Evolutionary conservation across 768 basidiomycete genomes (phyloP), one percentile per base, ranked within the genome.

Genomic region (Rubroboletus pulcherrimus): DNA sequence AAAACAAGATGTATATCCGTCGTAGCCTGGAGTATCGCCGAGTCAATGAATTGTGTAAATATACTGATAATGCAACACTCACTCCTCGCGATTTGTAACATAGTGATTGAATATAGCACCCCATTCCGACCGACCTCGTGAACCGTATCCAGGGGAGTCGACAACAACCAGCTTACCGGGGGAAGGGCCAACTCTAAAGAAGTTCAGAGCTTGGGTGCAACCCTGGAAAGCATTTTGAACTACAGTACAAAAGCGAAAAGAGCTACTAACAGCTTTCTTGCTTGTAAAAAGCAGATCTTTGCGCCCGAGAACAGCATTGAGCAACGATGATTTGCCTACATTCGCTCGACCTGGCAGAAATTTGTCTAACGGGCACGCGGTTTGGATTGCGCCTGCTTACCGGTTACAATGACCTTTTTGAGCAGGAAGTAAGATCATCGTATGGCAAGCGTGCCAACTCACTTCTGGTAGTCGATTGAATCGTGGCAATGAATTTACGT

Each of bases 61-160:
- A 53, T 26, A 48, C 53, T 45, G 17, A 33, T 9, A 4, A 24
- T 19, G 41, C 37, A 38, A 14, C 29, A 74, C 85, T 56, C 61
- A 91, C 89, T 84, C 75, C 63, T 80, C 70, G 17, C 89, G 82
- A 38, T 73, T 80, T 51, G 76, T 65, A 14, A 89, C 57, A 63
- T 91, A 92, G 40, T 79, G 70, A 51, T 87, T 76, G 66, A 91
- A 90, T 4, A 89, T 60, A 29, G 73, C 66, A 1, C 91, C 89
- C 89, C 89, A 92, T 70, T 89, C 87, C 34, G 78, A 77, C 41
- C 87, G 78, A 12, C 91, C 89, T 51, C 87, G 77, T 9, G 77
- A 72, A 46, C 91, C 91, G 66, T 92, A 93, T 15, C 91, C 90
- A 3, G 91, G 91, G 12, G 89, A 80, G 63, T 93, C 91, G 10